Base-by-base conservation (phyloP, 345 rosid species). In the Aurinia saxatilis region DNA sequence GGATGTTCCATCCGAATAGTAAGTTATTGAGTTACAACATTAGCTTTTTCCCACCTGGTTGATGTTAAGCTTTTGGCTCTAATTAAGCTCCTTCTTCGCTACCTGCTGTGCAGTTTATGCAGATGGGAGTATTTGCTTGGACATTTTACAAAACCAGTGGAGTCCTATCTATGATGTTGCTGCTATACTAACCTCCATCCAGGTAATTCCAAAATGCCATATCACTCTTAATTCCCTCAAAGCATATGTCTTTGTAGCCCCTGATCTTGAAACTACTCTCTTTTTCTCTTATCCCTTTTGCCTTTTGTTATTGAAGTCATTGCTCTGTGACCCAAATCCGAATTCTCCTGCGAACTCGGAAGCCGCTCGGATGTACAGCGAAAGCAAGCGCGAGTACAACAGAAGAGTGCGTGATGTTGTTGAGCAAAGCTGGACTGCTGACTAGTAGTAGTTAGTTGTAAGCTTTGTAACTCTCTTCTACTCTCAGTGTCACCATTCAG, bases 111-210 rank as follows among this genome's bases (percentile, higher is more conserved):
- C 80, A 92, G 98, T 92, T 44, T 92, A 89, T 75, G 98, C 97
- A 2, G 98, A 89, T 73, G 98, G 98, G 62, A 92, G 97, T 64
- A 89, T 92, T 50, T 92, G 97, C 72, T 80, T 92, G 78, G 97
- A 92, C 71, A 92, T 87, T 73, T 73, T 89, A 45, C 97, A 92
- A 82, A 89, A 92, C 74, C 99, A 87, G 52, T 92, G 99, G 96
- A 89, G 96, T 79, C 98, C 98, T 5, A 92, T 92, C 46, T 87
- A 87, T 75, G 98, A 92, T 78, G 99, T 89, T 13, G 97, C 97
- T 50, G 99, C 97, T 48, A 89, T 92, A 74, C 96, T 89, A 27
- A 87, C 97, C 27, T 92, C 99, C 40, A 87, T 92, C 68, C 99
- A 92, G 91, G 99, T 92, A 54, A 5, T 5, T 15, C 12, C 0